Conservation (phyloP, 257 asterid genomes). For the Salvia hispanica region DNA sequence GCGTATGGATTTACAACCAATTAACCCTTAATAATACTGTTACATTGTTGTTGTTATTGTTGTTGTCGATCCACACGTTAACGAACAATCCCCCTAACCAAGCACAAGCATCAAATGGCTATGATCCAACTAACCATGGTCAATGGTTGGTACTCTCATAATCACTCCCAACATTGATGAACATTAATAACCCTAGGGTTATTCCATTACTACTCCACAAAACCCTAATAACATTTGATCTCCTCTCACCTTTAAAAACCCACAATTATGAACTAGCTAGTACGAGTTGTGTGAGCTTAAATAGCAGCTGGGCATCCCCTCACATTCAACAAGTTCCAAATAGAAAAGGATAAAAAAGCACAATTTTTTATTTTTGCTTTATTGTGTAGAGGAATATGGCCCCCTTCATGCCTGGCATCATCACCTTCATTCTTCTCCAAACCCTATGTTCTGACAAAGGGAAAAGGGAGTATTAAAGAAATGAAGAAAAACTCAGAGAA, state of each 20-base stretch:
- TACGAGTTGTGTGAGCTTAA: not conserved
- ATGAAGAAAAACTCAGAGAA: slow-evolving; percentile 2
- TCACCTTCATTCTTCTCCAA: slow-evolving; percentile 4
- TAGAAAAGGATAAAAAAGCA: not conserved
- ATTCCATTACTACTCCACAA: not conserved
- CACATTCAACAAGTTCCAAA: slow-evolving; percentile 16
- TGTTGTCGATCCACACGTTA: too few species aligned
- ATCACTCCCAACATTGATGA: slow-evolving; percentile 7
- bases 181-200: slow-evolving; percentile 26
- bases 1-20: too few species aligned
- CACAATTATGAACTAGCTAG: too few species aligned
- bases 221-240: not conserved
- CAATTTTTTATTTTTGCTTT: not conserved
- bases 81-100: not conserved
- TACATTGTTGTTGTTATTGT: too few species aligned
- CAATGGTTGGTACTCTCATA: slow-evolving; percentile 15
- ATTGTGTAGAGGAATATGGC: not conserved
- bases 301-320: not conserved
- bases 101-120: not conserved
- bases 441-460: slow-evolving; percentile 23
- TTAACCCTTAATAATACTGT: too few species aligned
- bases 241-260: not conserved
- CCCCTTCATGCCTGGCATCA: slow-evolving; percentile 9
- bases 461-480: slow-evolving; percentile 2
- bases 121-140: not conserved